Conservation (phyloP, 257 asterid species). For the Forsythia suspensa region DNA sequence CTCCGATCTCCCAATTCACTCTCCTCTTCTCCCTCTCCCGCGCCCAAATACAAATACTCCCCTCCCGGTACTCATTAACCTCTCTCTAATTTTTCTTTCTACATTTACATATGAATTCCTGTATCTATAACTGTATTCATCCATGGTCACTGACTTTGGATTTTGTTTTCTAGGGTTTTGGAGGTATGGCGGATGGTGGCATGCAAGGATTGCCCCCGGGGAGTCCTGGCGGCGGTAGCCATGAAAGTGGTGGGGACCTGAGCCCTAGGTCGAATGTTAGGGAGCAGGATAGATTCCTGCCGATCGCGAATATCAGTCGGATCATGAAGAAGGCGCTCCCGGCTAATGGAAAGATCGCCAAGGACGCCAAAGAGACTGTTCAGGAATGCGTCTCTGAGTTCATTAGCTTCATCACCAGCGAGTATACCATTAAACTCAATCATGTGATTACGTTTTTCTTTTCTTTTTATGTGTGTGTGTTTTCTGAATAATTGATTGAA, state of each 20-base stretch:
- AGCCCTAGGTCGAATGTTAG: slow-evolving; percentile 58
- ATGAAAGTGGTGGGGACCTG: slow-evolving; percentile 65
- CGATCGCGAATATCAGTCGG: slow-evolving; percentile 69
- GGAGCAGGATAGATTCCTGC: slow-evolving; percentile 71
- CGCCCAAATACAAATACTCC: slow-evolving; percentile 28
- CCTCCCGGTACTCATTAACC: neutral
- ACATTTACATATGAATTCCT: neutral
- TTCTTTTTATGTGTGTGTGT: neutral
- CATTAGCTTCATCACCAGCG: slow-evolving; percentile 78
- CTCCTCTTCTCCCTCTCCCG: slow-evolving; percentile 32
- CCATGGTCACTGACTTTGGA: neutral
- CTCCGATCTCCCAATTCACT: slow-evolving; percentile 34
- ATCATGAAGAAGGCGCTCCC: slow-evolving; percentile 78
- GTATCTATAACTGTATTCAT: neutral
- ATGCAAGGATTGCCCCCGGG: slow-evolving; percentile 35
- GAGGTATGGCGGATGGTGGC: slow-evolving; percentile 53
- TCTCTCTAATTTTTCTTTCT: neutral
- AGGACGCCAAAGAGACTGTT: slow-evolving; percentile 70
- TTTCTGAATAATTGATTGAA: neutral
- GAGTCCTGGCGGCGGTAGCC: slow-evolving; percentile 62
- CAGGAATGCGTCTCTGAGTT: slow-evolving; percentile 85
- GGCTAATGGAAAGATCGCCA: slow-evolving; percentile 64
- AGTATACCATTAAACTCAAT: slow-evolving; percentile 32
- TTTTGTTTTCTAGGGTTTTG: slow-evolving; percentile 22
- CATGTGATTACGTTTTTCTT: neutral